Percentiles rank a stretch among this genome's conserved stretches.
phyloP scores from a whole-genome alignment of 306 rosid species.

The Canavalia gladiata region DNA sequence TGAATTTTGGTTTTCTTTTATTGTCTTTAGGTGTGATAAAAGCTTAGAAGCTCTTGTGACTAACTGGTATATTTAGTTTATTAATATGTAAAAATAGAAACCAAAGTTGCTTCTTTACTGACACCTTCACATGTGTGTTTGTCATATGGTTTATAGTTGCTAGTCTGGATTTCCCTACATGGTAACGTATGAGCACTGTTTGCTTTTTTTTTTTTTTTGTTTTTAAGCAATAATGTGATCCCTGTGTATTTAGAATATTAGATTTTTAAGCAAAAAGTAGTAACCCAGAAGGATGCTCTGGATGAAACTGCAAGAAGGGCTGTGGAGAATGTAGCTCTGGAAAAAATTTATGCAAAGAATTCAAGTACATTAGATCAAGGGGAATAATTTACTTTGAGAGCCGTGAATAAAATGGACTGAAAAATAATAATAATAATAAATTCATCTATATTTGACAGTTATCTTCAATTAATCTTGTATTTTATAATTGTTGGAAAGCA shows the following conservation, averaged over 20 bases:
- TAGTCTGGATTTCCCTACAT: not conserved
- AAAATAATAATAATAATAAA: not conserved
- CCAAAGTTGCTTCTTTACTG: constrained; percentile 7
- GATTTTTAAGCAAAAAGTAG: constrained; percentile 10
- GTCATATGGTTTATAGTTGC: not conserved
- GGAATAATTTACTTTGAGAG: not conserved
- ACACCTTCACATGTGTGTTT: not conserved
- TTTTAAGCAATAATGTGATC: constrained; percentile 2
- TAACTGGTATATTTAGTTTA: constrained; percentile 8
- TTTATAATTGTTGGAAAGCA: not conserved
- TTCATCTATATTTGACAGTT: not conserved
- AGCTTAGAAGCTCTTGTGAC: not conserved
- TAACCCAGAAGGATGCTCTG: constrained; percentile 8
- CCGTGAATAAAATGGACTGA: not conserved
- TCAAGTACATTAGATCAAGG: no score
- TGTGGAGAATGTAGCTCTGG: constrained; percentile 3
- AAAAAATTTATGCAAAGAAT: not conserved
- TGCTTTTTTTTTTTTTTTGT: constrained; percentile 6
- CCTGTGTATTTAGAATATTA: not conserved
- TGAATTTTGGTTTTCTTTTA: not conserved
- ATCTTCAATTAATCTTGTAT: constrained; percentile 1
- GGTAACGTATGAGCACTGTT: constrained; percentile 2
- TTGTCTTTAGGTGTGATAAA: not conserved
- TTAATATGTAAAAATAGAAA: not conserved
- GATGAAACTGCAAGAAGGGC: not conserved